Conservation (phyloP, 306 rosid genomes). For the Arachis hypogaea region DNA sequence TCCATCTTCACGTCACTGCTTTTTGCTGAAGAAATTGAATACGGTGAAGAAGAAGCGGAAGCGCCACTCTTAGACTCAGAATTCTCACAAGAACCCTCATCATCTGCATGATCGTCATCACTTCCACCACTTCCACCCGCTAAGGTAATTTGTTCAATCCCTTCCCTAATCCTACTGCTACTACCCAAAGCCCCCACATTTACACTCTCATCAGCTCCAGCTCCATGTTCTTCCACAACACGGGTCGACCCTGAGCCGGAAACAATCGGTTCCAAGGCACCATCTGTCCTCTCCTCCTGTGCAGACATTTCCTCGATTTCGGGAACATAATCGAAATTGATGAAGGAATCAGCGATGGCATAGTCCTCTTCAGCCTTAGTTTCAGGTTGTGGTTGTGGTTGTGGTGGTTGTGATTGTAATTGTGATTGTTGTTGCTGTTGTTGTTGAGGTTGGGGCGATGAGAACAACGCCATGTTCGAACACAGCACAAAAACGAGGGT, state of each 20-base stretch:
- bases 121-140: background rate
- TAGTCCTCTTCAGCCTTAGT: slow-evolving; percentile 33
- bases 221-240: background rate
- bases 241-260: slow-evolving; percentile 6
- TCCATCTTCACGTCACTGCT: slow-evolving; percentile 29
- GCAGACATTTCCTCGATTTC: slow-evolving; percentile 28
- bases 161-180: slow-evolving; percentile 42
- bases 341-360: slow-evolving; percentile 64
- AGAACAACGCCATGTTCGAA: background rate
- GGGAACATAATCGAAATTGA: slow-evolving; percentile 61
- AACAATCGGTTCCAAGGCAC: background rate
- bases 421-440: background rate
- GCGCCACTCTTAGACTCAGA: slow-evolving; percentile 41
- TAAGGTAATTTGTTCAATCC: slow-evolving; percentile 46
- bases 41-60: slow-evolving; percentile 31
- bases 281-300: background rate
- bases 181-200: slow-evolving; percentile 28
- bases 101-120: background rate
- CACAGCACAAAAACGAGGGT: background rate
- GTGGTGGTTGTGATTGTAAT: background rate
- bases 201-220: slow-evolving; percentile 13
- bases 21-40: slow-evolving; percentile 31
- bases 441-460: background rate
- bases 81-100: slow-evolving; percentile 29
- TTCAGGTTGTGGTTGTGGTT: slow-evolving; percentile 17